Evolutionary conservation across 495 filamentous ascomycete genomes (phyloP).

Genomic region (Sabuloglossum arenarium): DNA sequence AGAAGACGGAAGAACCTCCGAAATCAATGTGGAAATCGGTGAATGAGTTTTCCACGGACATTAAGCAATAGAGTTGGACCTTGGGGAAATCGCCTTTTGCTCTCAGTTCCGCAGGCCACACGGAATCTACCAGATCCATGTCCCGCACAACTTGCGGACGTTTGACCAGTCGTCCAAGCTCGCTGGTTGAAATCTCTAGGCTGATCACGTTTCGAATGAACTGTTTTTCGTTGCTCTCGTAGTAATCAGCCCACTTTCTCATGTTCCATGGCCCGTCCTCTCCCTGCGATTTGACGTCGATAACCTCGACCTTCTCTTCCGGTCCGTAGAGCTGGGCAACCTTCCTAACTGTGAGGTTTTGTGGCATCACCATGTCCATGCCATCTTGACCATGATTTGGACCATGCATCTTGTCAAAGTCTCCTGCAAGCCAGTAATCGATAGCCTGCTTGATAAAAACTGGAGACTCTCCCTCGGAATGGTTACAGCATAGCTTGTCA

Average conservation of each 20-base stretch:
- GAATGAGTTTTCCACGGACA: constrained; percentile 63
- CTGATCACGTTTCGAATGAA: constrained; percentile 58
- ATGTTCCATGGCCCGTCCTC: constrained; percentile 51
- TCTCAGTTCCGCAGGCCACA: constrained; percentile 44
- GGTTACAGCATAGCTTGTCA: constrained; percentile 8
- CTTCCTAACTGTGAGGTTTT: constrained; percentile 40
- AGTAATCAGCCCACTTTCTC: constrained; percentile 55
- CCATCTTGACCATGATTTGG: constrained; percentile 42
- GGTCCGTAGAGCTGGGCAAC: constrained; percentile 48
- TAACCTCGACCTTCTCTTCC: constrained; percentile 46
- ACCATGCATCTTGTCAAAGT: constrained; percentile 24
- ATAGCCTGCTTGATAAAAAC: not conserved
- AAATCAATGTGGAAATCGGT: constrained; percentile 73
- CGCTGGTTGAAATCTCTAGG: constrained; percentile 49
- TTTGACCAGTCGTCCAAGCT: constrained; percentile 40
- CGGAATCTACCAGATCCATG: constrained; percentile 47
- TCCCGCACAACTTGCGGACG: constrained; percentile 52
- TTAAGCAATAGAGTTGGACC: constrained; percentile 53
- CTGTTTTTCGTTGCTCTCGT: constrained; percentile 42
- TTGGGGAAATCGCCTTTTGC: constrained; percentile 36
- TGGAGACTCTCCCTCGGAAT: not conserved
- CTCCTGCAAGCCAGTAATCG: constrained; percentile 14
- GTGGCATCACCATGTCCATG: constrained; percentile 55
- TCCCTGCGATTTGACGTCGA: constrained; percentile 56
- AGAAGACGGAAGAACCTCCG: constrained; percentile 59